These are phyloP conservation scores for Mycena olivaceomarginata DNA, from an alignment of 768 basidiomycete species.

Conservation along the genomic window DNA sequence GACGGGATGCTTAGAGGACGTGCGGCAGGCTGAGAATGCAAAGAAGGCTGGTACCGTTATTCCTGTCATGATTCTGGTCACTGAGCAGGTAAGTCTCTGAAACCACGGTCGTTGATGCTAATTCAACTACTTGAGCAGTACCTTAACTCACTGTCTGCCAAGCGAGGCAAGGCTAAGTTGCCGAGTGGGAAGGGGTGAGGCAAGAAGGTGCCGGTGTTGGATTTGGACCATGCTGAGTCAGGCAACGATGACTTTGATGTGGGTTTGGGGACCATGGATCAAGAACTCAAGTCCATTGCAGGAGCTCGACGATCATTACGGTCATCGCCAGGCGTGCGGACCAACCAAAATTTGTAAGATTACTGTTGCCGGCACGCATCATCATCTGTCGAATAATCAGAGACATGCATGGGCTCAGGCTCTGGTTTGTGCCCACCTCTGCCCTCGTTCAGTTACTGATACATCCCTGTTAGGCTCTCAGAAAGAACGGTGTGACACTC, in stretches of 20 bases:
- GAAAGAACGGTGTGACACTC: too few relatives aligned
- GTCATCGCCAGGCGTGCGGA: slow-evolving; percentile 14
- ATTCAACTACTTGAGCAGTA: slow-evolving; percentile 7
- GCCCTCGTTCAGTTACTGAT: too few relatives aligned
- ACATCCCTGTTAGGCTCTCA: too few relatives aligned
- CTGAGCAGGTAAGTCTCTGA: not conserved
- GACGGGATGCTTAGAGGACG: slow-evolving; percentile 1
- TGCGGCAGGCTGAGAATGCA: too few relatives aligned
- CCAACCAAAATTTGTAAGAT: slow-evolving; percentile 33
- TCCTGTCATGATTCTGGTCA: too few relatives aligned
- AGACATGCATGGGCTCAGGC: slow-evolving; percentile 8
- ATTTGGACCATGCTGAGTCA: slow-evolving; percentile 30
- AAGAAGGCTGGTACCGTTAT: too few relatives aligned
- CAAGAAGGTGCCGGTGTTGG: slow-evolving; percentile 5
- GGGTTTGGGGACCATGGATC: not conserved
- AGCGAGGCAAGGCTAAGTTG: not conserved
- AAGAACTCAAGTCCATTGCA: not conserved
- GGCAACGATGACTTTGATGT: too few relatives aligned
- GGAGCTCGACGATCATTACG: not conserved
- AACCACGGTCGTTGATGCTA: not conserved
- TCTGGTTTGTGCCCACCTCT: not conserved
- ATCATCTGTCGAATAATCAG: slow-evolving; percentile 8
- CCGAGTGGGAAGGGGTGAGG: not conserved
- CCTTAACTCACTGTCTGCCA: not conserved
- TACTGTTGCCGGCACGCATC: slow-evolving; percentile 3